phyloP scores from a whole-genome alignment of 2,329 filamentous ascomycete genomes.

The Thermoascus crustaceus region DNA sequence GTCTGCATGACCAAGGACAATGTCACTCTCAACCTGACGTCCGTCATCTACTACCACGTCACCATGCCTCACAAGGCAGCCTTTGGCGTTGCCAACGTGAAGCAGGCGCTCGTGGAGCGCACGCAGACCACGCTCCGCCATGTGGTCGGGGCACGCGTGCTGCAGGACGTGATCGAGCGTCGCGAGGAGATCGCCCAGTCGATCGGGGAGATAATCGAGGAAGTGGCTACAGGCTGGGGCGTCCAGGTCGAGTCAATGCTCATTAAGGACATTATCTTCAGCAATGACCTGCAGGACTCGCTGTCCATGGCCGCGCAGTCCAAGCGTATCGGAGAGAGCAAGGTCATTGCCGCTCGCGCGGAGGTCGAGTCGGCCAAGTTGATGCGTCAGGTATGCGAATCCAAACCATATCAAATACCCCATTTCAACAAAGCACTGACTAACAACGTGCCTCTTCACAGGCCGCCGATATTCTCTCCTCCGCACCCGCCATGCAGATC shows the following conservation, averaged over 20 bases:
- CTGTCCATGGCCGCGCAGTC: constrained; percentile 97
- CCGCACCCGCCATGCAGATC: constrained; percentile 95
- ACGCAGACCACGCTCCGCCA: constrained; percentile 97
- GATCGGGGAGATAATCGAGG: constrained; percentile 95
- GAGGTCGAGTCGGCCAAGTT: constrained; percentile 95
- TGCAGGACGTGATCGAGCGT: constrained; percentile 97
- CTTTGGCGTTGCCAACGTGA: constrained; percentile 91
- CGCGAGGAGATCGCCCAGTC: constrained; percentile 93
- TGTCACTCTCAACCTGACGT: constrained; percentile 85
- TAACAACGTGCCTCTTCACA: no score
- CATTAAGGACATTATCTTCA: constrained; percentile 99
- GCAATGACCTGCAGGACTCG: constrained; percentile 86
- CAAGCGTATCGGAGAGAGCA: constrained; percentile 96
- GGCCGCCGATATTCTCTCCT: constrained; percentile 86
- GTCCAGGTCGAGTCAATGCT: constrained; percentile 97
- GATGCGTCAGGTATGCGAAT: constrained; percentile 54
- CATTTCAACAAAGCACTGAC: no score
- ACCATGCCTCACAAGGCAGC: constrained; percentile 91
- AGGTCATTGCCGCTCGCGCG: constrained; percentile 93
- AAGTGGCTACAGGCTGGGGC: constrained; percentile 89
- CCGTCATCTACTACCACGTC: constrained; percentile 99
- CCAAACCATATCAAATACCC: no score
- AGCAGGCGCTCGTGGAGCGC: constrained; percentile 92
- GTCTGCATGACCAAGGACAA: constrained; percentile 99
- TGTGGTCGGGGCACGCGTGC: constrained; percentile 86